Conservation (phyloP, 805 yeast genomes). For the Yarrowia sp. region DNA sequence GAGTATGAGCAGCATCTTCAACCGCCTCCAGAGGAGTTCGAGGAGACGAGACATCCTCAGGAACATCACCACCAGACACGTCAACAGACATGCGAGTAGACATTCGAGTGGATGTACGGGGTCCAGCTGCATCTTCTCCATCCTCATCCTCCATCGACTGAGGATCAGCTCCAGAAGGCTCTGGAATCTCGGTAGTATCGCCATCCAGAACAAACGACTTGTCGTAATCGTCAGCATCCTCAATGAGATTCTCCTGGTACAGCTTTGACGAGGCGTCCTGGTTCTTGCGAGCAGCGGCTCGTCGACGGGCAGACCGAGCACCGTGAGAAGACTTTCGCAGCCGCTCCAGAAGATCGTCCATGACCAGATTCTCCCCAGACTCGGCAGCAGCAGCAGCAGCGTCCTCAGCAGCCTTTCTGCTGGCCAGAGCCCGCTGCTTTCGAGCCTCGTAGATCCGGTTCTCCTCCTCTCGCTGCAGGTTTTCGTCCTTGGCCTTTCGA, state of each 20-base stretch:
- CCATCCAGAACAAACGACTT: conserved; percentile 2
- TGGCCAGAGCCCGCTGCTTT: conserved; percentile 50
- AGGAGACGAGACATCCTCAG: background rate
- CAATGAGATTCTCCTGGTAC: conserved; percentile 30
- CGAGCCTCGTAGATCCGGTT: conserved; percentile 71
- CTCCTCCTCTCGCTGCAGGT: conserved; percentile 77
- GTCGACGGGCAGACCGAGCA: conserved; percentile 74
- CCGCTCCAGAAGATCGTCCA: conserved; percentile 84
- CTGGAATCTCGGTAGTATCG: background rate
- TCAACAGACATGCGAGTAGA: background rate
- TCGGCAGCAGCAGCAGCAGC: conserved; percentile 31
- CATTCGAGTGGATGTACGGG: background rate
- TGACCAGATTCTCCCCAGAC: conserved; percentile 48
- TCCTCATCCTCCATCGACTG: background rate
- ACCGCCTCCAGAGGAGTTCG: background rate
- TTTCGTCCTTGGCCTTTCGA: conserved; percentile 74
- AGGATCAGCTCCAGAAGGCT: background rate
- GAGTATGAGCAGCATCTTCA: background rate
- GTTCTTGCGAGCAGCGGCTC: conserved; percentile 71
- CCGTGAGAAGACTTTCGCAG: conserved; percentile 76
- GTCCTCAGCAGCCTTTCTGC: conserved; percentile 43
- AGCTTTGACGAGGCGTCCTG: conserved; percentile 43
- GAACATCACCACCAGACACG: background rate
- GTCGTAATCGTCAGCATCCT: conserved; percentile 20
- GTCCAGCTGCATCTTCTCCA: background rate